phyloP scores from a whole-genome alignment of 768 basidiomycete genomes.

The Panaeolus cyanescens region DNA sequence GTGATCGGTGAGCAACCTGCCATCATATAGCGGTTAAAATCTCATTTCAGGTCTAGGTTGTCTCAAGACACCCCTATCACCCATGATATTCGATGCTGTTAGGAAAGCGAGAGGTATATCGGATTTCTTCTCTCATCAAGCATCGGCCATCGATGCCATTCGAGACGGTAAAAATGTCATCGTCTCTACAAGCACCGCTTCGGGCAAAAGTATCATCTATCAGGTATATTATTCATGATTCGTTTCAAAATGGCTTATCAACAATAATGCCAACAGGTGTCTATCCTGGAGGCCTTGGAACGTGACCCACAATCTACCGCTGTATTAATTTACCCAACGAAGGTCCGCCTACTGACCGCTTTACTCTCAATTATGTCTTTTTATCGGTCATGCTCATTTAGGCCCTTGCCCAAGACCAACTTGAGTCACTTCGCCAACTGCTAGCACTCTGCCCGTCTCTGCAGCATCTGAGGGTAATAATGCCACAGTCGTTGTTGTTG shows the following conservation, averaged over 20 bases:
- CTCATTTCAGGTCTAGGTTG: slow-evolving; percentile 30
- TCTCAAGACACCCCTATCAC: slow-evolving; percentile 61
- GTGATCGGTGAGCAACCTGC: slow-evolving; percentile 44
- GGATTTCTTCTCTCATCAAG: slow-evolving; percentile 71
- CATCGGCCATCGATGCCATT: slow-evolving; percentile 68
- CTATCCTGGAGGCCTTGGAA: slow-evolving; percentile 67
- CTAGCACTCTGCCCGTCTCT: slow-evolving; percentile 61
- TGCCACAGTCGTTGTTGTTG: too few species aligned
- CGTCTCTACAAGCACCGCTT: slow-evolving; percentile 89
- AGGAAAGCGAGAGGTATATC: slow-evolving; percentile 58
- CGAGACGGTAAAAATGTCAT: slow-evolving; percentile 67
- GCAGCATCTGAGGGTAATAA: slow-evolving; percentile 57
- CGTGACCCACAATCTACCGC: slow-evolving; percentile 63
- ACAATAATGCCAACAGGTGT: slow-evolving; percentile 48
- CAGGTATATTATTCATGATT: slow-evolving; percentile 48
- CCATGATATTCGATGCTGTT: slow-evolving; percentile 56
- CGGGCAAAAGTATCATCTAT: slow-evolving; percentile 87
- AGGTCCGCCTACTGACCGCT: slow-evolving; percentile 43
- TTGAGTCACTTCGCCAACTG: slow-evolving; percentile 66
- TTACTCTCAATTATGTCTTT: neutral
- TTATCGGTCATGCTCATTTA: slow-evolving; percentile 23
- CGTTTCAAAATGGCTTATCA: neutral
- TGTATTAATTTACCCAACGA: slow-evolving; percentile 88
- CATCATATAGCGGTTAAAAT: neutral
- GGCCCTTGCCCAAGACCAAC: slow-evolving; percentile 92